Conservation (phyloP, 75 land plant species). For the Picea glauca region DNA sequence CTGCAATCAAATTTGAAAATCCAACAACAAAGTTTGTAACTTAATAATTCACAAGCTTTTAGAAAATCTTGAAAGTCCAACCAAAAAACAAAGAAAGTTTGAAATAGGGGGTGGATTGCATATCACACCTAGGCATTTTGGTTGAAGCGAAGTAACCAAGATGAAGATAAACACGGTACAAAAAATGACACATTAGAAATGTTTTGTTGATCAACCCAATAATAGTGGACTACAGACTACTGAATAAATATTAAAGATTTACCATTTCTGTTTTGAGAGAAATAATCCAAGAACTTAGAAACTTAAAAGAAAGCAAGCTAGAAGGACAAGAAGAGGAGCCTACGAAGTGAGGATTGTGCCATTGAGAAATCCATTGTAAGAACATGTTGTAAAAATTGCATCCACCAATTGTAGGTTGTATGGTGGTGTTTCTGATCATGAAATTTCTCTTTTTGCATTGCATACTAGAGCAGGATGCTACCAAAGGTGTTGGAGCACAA, state of each 20-base stretch:
- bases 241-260: background rate
- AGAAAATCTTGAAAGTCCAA: background rate
- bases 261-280: background rate
- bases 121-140: constrained; percentile 55
- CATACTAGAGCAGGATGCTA: constrained; percentile 73
- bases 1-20: no score
- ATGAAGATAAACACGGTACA: constrained; percentile 20
- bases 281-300: background rate
- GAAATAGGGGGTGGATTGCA: background rate
- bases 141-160: constrained; percentile 45
- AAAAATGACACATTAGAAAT: background rate
- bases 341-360: constrained; percentile 46
- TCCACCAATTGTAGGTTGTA: constrained; percentile 42
- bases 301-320: background rate
- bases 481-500: constrained; percentile 51
- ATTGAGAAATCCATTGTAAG: constrained; percentile 54
- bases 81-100: background rate
- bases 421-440: constrained; percentile 47
- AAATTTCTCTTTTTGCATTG: constrained; percentile 62
- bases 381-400: constrained; percentile 71
- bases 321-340: background rate
- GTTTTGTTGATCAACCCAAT: constrained; percentile 18
- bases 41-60: background rate
- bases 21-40: no score
- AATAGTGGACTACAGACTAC: background rate